Conservation (phyloP, 768 basidiomycete genomes). For the Cystobasidium tubakii region DNA sequence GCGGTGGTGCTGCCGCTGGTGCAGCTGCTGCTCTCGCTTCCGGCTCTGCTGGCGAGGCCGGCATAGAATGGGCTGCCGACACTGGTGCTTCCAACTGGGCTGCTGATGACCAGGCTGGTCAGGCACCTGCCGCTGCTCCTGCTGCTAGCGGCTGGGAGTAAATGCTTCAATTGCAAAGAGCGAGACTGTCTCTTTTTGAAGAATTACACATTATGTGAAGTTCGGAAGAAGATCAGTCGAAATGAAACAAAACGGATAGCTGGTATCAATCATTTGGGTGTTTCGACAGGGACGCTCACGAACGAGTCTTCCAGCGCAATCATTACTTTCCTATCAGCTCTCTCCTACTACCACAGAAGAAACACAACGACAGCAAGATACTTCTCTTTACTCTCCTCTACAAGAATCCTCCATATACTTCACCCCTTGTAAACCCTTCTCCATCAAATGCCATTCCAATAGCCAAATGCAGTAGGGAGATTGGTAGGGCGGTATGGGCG, state of each 20-base stretch:
- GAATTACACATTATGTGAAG: too few relatives aligned
- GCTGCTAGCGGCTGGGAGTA: conserved; percentile 33
- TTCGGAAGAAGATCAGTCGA: neutral
- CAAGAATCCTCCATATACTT: neutral
- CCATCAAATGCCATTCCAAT: neutral
- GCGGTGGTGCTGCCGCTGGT: conserved; percentile 28
- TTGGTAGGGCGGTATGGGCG: conserved; percentile 37
- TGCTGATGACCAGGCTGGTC: conserved; percentile 32
- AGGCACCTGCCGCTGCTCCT: conserved; percentile 13
- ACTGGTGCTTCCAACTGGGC: conserved; percentile 36
- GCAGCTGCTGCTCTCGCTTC: conserved; percentile 26
- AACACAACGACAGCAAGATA: neutral
- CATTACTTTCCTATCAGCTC: conserved; percentile 24
- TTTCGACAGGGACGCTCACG: neutral
- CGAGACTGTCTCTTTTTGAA: too few relatives aligned
- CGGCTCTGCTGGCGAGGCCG: conserved; percentile 31
- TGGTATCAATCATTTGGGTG: neutral
- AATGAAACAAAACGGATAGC: conserved; percentile 9
- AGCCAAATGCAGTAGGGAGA: conserved; percentile 32
- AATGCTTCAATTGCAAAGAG: neutral
- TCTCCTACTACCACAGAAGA: conserved; percentile 11
- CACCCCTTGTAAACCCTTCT: conserved; percentile 1
- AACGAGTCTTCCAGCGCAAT: neutral
- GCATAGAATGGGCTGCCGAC: conserved; percentile 39
- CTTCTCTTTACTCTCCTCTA: neutral